phyloP scores from a whole-genome alignment of 768 basidiomycete species.

The Amanita rubescens region DNA sequence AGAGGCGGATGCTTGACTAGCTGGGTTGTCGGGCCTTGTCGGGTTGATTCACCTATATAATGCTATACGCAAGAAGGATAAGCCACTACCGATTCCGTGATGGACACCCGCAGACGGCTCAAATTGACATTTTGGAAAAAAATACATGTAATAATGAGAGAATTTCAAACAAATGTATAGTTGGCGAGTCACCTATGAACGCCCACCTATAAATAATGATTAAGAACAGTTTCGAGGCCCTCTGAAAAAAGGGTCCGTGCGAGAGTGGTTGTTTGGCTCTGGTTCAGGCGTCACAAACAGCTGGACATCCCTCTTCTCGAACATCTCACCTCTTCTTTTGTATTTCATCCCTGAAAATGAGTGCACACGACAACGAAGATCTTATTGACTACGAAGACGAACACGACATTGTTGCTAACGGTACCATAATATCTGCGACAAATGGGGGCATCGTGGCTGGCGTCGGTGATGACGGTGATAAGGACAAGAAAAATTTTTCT shows the following conservation, averaged over 20 bases:
- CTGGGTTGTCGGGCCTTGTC: background rate
- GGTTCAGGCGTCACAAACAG: slow-evolving; percentile 20
- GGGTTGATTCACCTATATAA: background rate
- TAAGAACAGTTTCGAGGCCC: background rate
- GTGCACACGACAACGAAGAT: slow-evolving; percentile 82
- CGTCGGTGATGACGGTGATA: slow-evolving; percentile 55
- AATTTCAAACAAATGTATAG: background rate
- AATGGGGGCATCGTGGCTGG: slow-evolving; percentile 42
- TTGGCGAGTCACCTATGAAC: background rate
- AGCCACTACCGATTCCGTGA: background rate
- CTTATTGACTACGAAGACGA: slow-evolving; percentile 95
- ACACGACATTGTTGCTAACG: slow-evolving; percentile 66
- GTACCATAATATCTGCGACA: slow-evolving; percentile 37
- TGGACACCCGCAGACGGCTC: background rate
- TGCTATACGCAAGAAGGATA: background rate
- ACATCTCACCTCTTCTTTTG: slow-evolving; percentile 10
- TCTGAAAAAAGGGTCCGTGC: slow-evolving; percentile 27
- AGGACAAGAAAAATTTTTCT: slow-evolving; percentile 97
- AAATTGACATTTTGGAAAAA: slow-evolving; percentile 4
- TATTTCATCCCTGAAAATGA: slow-evolving; percentile 40
- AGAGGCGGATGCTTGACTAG: background rate
- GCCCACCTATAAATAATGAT: background rate
- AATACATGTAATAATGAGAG: too few relatives aligned
- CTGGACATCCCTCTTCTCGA: slow-evolving; percentile 15
- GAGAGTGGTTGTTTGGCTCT: slow-evolving; percentile 26